Evolutionary conservation across 2,329 filamentous ascomycete species (phyloP), one percentile per base, ranked within the genome.

Genomic region (Cytospora leucostoma): DNA sequence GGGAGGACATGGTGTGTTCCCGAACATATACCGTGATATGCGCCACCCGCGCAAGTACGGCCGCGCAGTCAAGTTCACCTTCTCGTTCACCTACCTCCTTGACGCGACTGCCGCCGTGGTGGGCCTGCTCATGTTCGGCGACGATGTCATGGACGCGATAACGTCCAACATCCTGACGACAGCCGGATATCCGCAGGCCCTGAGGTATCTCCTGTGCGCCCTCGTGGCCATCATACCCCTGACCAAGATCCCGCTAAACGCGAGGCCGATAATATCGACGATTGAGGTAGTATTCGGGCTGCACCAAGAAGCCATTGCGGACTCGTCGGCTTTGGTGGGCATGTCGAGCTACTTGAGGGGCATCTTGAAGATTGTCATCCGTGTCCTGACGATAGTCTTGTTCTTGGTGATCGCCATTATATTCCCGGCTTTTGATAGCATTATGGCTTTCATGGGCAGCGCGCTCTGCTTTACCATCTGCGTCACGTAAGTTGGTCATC

Each of bases 401-500:
- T 91, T 97, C 70, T 84, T 97, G 37, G 72, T 85, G 56, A 90
- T 97, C 64, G 87, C 93, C 7, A 80, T 87, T 55, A 65, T 82
- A 2, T 85, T 87, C 71, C 93, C 93, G 0, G 85, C 87, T 0
- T 97, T 97, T 71, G 93, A 97, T 73, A 88, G 88, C 59, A 93
- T 97, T 72, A 96, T 96, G 88, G 90, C 91, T 4, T 88, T 97
- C 66, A 88, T 98, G 78, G 94, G 95, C 13, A 92, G 90, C 47
- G 90, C 93, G 4, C 83, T 97, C 17, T 97, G 94, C 77, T 97
- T 97, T 70, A 92, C 91, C 19, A 96, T 98, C 68, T 98, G 94
- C 76, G 88, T 98, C 68, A 93, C 96, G 75, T 81, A 71, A 73
- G 80, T 76, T 17, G 37, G 35, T 61, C 44, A 47, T 19, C 15